Base-by-base conservation (phyloP, 306 rosid species). In the Quercus aquifolioides region DNA sequence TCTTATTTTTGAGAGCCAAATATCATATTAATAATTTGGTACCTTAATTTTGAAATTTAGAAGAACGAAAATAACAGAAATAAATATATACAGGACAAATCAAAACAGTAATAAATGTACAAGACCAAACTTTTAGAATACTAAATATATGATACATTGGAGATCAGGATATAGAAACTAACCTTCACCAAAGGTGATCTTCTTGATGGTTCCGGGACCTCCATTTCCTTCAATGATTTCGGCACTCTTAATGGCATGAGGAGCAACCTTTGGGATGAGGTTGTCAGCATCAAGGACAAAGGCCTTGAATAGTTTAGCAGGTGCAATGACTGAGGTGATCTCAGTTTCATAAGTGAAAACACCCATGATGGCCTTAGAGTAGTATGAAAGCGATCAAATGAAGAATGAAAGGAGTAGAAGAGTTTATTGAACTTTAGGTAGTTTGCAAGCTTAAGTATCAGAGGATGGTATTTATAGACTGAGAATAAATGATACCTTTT, bases 161-260 rank as follows among this genome's bases (percentile, higher is more conserved):
- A 58, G 21, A 64, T 28, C 3, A 64, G 6, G 0, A 6, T 62
- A 21, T 11, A 30, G 14, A 49, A 49, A 51, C 4, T 9, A 35
- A 77, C 88, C 88, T 75, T 83, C 77, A 35, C 54, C 76, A 6
- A 85, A 78, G 43, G 60, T 73, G 49, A 87, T 60, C 82, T 78
- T 80, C 74, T 81, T 81, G 76, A 87, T 76, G 76, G 87, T 75
- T 57, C 87, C 90, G 3, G 62, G 73, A 0, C 86, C 81, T 18
- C 90, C 87, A 41, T 82, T 74, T 52, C 86, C 89, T 52, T 82
- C 75, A 13, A 86, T 1, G 51, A 76, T 73, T 25, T 86, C 82
- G 31, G 65, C 0, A 26, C 78, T 14, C 30, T 76, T 43, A 10
- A 86, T 38, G 18, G 84, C 84, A 7, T 79, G 77, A 5, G 84